phyloP scores from a whole-genome alignment of 2,329 filamentous ascomycete genomes.

The Amphichorda felina region DNA sequence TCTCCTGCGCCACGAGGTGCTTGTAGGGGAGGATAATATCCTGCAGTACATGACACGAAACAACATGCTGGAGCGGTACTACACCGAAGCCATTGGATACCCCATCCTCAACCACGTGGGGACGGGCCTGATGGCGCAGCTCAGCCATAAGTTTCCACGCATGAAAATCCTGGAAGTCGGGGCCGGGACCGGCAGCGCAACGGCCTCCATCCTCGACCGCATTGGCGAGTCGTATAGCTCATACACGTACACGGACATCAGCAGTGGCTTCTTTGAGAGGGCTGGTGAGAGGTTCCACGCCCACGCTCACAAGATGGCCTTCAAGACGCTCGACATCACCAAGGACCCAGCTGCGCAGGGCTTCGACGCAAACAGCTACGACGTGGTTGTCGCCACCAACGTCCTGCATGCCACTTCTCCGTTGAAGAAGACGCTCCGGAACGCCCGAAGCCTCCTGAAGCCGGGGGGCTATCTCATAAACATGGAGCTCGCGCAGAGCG shows the following conservation, averaged over 20 bases:
- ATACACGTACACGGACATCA: constrained; percentile 35
- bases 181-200: constrained; percentile 30
- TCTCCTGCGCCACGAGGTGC: constrained; percentile 15
- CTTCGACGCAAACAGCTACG: constrained; percentile 17
- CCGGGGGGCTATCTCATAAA: constrained; percentile 33
- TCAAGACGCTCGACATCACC: constrained; percentile 13
- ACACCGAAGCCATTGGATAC: constrained; percentile 11
- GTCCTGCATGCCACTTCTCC: constrained; percentile 24
- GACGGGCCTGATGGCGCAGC: constrained; percentile 15
- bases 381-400: constrained; percentile 24
- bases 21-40: constrained; percentile 19
- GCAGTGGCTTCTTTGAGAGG: constrained; percentile 24
- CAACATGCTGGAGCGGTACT: constrained; percentile 20
- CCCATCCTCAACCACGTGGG: constrained; percentile 9
- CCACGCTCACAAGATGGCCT: constrained; percentile 8
- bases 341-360: constrained; percentile 16
- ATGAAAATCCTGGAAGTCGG: constrained; percentile 28
- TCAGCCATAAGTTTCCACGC: constrained; percentile 26
- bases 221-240: constrained; percentile 17
- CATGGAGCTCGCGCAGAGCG: constrained; percentile 18
- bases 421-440: constrained; percentile 12
- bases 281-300: constrained; percentile 16
- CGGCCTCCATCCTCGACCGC: constrained; percentile 17
- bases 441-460: constrained; percentile 23
- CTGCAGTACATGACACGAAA: constrained; percentile 23